Conservation (phyloP, 495 filamentous ascomycete species). For the Hamigera avellanea region DNA sequence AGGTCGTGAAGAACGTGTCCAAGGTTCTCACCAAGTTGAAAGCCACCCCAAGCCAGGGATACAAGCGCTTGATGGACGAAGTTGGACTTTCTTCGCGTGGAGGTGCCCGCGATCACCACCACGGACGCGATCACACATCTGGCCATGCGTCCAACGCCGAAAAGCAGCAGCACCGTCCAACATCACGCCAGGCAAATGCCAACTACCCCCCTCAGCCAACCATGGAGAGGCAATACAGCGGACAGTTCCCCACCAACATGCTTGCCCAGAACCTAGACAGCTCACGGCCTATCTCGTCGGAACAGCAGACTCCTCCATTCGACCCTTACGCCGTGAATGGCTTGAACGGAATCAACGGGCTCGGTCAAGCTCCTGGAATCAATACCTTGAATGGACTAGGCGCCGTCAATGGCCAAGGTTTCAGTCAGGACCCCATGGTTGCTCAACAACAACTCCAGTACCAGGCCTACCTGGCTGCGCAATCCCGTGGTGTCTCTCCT, state of each 20-base stretch:
- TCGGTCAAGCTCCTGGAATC: slow-evolving; percentile 9
- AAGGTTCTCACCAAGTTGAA: slow-evolving; percentile 83
- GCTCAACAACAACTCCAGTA: slow-evolving; percentile 37
- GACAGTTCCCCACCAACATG: slow-evolving; percentile 28
- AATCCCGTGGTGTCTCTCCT: slow-evolving; percentile 32
- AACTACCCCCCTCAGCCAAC: slow-evolving; percentile 29
- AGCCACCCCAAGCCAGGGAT: slow-evolving; percentile 86
- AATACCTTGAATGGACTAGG: slow-evolving; percentile 8
- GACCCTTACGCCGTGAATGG: slow-evolving; percentile 33
- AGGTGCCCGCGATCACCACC: slow-evolving; percentile 35
- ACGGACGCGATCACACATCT: slow-evolving; percentile 29
- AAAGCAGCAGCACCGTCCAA: slow-evolving; percentile 38
- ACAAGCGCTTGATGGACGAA: slow-evolving; percentile 97
- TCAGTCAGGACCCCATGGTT: slow-evolving; percentile 27
- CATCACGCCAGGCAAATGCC: slow-evolving; percentile 32
- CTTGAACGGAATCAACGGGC: slow-evolving; percentile 22
- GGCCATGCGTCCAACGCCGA: slow-evolving; percentile 26
- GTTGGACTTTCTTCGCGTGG: slow-evolving; percentile 68
- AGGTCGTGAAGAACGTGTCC: slow-evolving; percentile 84
- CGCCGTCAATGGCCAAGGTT: slow-evolving; percentile 18
- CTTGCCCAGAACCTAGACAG: slow-evolving; percentile 24
- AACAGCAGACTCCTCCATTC: slow-evolving; percentile 25
- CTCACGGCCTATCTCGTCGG: slow-evolving; percentile 26
- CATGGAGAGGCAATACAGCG: slow-evolving; percentile 37
- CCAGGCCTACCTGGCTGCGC: slow-evolving; percentile 30